These are phyloP conservation scores for Pseudogymnoascus sp. DNA, from an alignment of 2,329 filamentous ascomycete genomes.

Conservation along the genomic window DNA sequence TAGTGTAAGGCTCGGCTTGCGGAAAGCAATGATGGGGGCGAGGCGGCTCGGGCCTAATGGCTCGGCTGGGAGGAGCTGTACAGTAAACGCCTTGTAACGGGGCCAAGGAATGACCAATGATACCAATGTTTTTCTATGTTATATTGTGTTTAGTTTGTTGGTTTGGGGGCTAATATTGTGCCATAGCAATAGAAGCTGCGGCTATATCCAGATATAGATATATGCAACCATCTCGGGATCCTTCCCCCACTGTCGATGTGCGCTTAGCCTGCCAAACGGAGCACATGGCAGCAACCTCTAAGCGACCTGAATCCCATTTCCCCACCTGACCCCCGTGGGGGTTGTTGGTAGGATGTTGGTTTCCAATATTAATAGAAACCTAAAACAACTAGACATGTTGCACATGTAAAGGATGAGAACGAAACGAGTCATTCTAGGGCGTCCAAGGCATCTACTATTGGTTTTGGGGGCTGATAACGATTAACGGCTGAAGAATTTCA, in stretches of 20 bases:
- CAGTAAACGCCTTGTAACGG: background rate
- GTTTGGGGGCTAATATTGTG: background rate
- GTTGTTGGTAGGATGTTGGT: background rate
- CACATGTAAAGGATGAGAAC: background rate
- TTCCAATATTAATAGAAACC: constrained; percentile 1
- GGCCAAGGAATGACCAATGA: background rate
- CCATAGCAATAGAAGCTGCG: background rate
- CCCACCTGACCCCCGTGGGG: background rate
- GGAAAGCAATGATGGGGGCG: background rate
- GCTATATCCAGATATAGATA: background rate
- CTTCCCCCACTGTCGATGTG: background rate
- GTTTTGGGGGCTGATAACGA: background rate
- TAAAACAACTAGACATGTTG: background rate
- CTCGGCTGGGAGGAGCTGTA: background rate
- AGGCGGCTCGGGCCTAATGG: background rate
- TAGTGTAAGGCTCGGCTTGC: background rate
- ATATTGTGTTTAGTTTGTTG: background rate
- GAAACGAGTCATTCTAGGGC: background rate
- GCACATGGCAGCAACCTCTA: background rate
- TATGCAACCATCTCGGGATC: background rate
- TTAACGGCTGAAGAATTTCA: background rate
- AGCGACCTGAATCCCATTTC: background rate
- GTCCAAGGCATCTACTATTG: background rate
- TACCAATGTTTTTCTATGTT: background rate
- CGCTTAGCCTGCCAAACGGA: background rate